These are phyloP conservation scores for Phytomonas francai DNA, from an alignment of 208 protist genomes.

Conservation along the genomic window DNA sequence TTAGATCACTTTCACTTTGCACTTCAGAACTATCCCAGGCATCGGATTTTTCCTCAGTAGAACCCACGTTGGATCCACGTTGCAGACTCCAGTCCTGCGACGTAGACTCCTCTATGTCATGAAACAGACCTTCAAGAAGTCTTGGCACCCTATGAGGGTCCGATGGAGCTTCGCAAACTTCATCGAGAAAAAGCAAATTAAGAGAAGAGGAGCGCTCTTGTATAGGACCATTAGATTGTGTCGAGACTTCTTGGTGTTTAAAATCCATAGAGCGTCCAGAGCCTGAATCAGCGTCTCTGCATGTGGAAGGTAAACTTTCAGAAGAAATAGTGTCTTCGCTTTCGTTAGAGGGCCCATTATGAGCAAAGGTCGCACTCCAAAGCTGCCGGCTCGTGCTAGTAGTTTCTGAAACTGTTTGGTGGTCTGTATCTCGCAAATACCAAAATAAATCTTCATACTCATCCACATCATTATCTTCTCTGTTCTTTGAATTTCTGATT, in stretches of 20 bases:
- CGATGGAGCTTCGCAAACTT: not conserved
- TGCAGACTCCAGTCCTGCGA: not conserved
- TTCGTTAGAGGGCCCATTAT: not conserved
- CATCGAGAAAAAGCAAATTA: not conserved
- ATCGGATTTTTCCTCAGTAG: not conserved
- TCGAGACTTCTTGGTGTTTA: not conserved
- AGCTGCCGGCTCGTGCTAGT: not conserved
- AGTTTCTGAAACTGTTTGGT: not conserved
- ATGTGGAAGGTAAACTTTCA: not conserved
- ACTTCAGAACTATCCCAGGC: not conserved
- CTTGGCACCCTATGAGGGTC: not conserved
- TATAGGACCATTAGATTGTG: not conserved
- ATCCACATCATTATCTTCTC: not conserved
- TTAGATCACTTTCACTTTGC: not conserved
- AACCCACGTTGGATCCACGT: not conserved
- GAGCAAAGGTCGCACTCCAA: not conserved
- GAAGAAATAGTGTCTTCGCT: not conserved
- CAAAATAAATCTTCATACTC: not conserved
- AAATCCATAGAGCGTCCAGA: not conserved
- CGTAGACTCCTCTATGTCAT: not conserved
- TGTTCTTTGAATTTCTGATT: not conserved
- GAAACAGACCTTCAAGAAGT: slow-evolving; percentile 4
- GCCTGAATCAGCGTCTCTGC: not conserved
- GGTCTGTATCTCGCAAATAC: not conserved
- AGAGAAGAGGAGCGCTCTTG: not conserved